Evolutionary conservation across 306 rosid species (phyloP).

Genomic region (Vigna trinervia): DNA sequence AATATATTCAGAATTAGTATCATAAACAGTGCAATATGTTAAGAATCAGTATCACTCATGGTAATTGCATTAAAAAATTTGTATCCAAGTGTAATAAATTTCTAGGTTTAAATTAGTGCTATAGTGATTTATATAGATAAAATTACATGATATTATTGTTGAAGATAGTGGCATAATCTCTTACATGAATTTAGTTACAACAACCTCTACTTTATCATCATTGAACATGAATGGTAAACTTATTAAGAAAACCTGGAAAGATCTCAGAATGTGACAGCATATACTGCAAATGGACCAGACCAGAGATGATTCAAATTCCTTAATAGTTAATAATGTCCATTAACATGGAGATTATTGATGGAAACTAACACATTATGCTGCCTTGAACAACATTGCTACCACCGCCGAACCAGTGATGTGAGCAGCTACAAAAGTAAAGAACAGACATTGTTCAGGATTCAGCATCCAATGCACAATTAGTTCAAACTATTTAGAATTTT

Average conservation of each 20-base stretch:
- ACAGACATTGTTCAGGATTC: slow-evolving; percentile 35
- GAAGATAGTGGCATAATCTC: too few species aligned
- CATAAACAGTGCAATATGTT: background rate
- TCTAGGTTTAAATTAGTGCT: too few species aligned
- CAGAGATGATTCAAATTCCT: slow-evolving; percentile 28
- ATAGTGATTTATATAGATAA: too few species aligned
- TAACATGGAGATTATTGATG: slow-evolving; percentile 26
- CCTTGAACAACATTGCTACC: slow-evolving; percentile 57
- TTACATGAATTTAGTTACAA: too few species aligned
- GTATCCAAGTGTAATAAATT: too few species aligned
- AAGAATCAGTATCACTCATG: background rate
- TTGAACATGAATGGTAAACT: background rate
- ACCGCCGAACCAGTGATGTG: slow-evolving; percentile 83
- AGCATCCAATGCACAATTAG: slow-evolving; percentile 23
- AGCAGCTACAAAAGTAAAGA: slow-evolving; percentile 73
- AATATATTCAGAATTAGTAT: background rate
- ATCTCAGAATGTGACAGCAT: slow-evolving; percentile 15
- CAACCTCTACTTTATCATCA: too few species aligned
- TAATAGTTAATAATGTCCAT: slow-evolving; percentile 5
- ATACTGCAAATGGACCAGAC: slow-evolving; percentile 33
- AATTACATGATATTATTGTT: too few species aligned
- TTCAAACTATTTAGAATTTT: background rate
- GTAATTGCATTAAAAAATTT: background rate
- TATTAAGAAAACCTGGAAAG: slow-evolving; percentile 3
- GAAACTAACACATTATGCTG: slow-evolving; percentile 27